Evolutionary conservation across 2,329 filamentous ascomycete genomes (phyloP), one percentile per base, ranked within the genome.

Genomic region (Aureobasidium sp.): DNA sequence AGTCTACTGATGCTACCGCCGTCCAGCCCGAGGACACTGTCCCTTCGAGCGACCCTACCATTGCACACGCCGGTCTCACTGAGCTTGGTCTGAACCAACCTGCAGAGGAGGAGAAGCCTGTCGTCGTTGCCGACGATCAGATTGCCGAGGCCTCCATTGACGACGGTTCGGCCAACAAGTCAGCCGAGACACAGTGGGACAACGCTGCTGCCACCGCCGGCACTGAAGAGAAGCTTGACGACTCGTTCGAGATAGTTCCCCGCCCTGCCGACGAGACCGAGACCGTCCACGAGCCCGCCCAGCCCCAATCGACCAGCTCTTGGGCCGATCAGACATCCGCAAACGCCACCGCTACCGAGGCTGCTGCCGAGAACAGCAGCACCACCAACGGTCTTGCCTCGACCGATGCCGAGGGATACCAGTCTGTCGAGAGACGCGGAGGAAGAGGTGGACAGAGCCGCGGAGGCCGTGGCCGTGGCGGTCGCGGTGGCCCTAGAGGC

Each of bases 211-310:
- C 79, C 52, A 78, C 80, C 63, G 72, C 75, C 52, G 72, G 73
- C 45, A 76, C 79, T 55, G 77, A 80, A 61, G 77, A 80, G 61
- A 77, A 80, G 27, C 71, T 80, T 45, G 78, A 80, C 31, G 89
- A 92, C 67, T 83, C 81, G 59, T 94, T 90, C 84, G 87, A 95
- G 64, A 85, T 91, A 72, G 80, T 90, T 48, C 85, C 90, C 57
- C 85, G 87, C 62, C 84, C 92, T 70, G 82, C 87, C 51, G 77
- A 84, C 57, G 91, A 95, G 79, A 87, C 88, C 5, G 89, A 94
- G 65, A 84, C 81, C 41, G 85, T 84, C 41, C 72, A 84, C 45
- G 76, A 80, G 51, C 66, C 72, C 22, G 74, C 75, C 15, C 70
- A 74, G 22, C 84, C 84, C 29, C 85, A 83, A n/a, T 83, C 85